Conservation (phyloP, 768 basidiomycete species). For the Coprinopsis strossmayeri region DNA sequence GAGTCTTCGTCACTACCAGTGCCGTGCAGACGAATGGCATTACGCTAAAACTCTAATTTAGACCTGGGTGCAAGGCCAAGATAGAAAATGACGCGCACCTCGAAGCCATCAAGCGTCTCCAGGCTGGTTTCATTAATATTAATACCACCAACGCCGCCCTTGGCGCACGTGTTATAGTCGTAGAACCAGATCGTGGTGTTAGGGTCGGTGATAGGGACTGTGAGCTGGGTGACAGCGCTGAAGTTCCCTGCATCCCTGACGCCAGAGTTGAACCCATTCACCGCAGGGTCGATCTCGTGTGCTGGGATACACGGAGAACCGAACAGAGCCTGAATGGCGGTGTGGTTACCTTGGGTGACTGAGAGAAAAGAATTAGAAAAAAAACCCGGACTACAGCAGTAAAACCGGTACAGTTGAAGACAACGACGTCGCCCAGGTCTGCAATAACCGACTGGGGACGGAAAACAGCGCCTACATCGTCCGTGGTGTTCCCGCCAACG, state of each 20-base stretch:
- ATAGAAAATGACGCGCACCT: slow-evolving; percentile 24
- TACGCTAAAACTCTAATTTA: slow-evolving; percentile 32
- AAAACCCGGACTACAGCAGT: background rate
- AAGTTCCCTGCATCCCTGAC: slow-evolving; percentile 44
- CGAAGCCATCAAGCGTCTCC: slow-evolving; percentile 38
- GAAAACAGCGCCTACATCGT: slow-evolving; percentile 39
- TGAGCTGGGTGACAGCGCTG: slow-evolving; percentile 36
- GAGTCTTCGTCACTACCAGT: slow-evolving; percentile 13
- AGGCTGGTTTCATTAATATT: slow-evolving; percentile 43
- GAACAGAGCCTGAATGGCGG: slow-evolving; percentile 53
- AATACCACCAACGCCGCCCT: slow-evolving; percentile 57
- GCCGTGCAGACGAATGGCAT: slow-evolving; percentile 51
- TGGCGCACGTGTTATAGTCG: slow-evolving; percentile 46
- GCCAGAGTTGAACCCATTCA: slow-evolving; percentile 55
- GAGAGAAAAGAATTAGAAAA: slow-evolving; percentile 2
- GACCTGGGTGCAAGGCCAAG: background rate
- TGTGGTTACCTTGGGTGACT: slow-evolving; percentile 50
- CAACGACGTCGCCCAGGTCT: slow-evolving; percentile 38
- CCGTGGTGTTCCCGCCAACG: slow-evolving; percentile 40
- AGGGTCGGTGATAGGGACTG: slow-evolving; percentile 37
- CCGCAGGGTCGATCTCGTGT: slow-evolving; percentile 36
- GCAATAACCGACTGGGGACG: slow-evolving; percentile 39
- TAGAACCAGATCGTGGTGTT: slow-evolving; percentile 53
- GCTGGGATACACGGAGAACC: slow-evolving; percentile 46
- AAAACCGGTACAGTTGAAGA: slow-evolving; percentile 46